Conservation (phyloP, 2,329 filamentous ascomycete species). For the Clarireedia monteithiana region DNA sequence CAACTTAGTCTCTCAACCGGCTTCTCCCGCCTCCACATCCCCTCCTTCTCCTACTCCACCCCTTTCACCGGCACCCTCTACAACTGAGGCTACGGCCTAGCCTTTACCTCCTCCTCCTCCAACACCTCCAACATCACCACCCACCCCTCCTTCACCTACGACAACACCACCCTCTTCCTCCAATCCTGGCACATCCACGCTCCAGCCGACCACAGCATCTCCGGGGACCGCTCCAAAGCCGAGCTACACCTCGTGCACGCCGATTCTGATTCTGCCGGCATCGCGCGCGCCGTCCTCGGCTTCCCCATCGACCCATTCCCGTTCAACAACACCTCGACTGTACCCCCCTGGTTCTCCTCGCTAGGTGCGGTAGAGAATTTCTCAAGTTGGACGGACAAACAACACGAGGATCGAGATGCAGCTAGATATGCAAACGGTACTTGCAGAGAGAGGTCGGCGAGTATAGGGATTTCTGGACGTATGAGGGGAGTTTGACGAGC, state of each 20-base stretch:
- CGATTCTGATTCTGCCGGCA: slow-evolving; percentile 33
- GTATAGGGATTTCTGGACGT: slow-evolving; percentile 41
- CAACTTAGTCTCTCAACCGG: slow-evolving; percentile 33
- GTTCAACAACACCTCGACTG: slow-evolving; percentile 28
- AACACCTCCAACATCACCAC: slow-evolving; percentile 24
- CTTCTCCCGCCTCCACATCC: slow-evolving; percentile 33
- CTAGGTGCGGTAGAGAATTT: slow-evolving; percentile 28
- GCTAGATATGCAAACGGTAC: slow-evolving; percentile 15
- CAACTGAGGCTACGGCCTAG: slow-evolving; percentile 43
- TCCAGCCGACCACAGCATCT: slow-evolving; percentile 41
- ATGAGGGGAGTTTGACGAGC: slow-evolving; percentile 39
- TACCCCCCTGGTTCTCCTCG: slow-evolving; percentile 30
- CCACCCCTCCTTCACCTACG: slow-evolving; percentile 36
- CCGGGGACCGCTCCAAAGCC: slow-evolving; percentile 35
- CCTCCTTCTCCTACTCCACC: slow-evolving; percentile 36
- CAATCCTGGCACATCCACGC: slow-evolving; percentile 44
- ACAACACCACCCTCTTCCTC: slow-evolving; percentile 40
- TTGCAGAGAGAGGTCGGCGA: slow-evolving; percentile 32
- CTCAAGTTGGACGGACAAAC: slow-evolving; percentile 24
- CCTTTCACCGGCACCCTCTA: slow-evolving; percentile 33
- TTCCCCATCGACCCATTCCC: slow-evolving; percentile 37
- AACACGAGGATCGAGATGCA: background rate
- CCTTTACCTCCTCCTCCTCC: slow-evolving; percentile 33
- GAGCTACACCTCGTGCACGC: slow-evolving; percentile 44
- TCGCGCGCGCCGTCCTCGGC: slow-evolving; percentile 38